Evolutionary conservation across 345 rosid genomes (phyloP).

Genomic region (Camelina hispida): DNA sequence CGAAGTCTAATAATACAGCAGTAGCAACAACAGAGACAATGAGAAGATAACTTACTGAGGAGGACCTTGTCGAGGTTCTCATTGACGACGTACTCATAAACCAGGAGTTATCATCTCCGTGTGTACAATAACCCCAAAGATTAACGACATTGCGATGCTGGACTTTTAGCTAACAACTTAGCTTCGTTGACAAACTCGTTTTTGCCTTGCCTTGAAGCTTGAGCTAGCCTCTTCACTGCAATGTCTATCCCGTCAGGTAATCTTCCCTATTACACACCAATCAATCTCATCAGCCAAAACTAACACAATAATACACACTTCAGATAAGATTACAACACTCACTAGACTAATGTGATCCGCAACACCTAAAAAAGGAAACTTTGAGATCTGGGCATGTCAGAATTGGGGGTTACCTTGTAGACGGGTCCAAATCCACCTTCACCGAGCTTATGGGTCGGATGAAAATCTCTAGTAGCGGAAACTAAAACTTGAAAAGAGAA

Average conservation of each 20-base stretch:
- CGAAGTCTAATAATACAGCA: too few species aligned
- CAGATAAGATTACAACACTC: background rate
- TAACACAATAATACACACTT: background rate
- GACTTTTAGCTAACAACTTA: slow-evolving; percentile 79
- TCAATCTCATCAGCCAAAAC: slow-evolving; percentile 32
- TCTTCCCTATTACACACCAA: slow-evolving; percentile 61
- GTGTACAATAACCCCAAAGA: slow-evolving; percentile 83
- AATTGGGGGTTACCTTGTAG: slow-evolving; percentile 57
- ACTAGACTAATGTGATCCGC: too few species aligned
- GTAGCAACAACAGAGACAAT: too few species aligned
- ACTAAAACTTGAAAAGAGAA: slow-evolving; percentile 70
- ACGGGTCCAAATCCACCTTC: slow-evolving; percentile 99
- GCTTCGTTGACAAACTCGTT: slow-evolving; percentile 91
- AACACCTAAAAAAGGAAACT: slow-evolving; percentile 6
- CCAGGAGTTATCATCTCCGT: slow-evolving; percentile 83
- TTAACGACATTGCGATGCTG: slow-evolving; percentile 96
- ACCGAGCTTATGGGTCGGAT: slow-evolving; percentile 80
- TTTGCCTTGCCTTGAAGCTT: slow-evolving; percentile 78
- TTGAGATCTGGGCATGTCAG: background rate
- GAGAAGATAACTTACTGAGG: slow-evolving; percentile 70
- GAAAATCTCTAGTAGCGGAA: slow-evolving; percentile 80
- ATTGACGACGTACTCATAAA: slow-evolving; percentile 78
- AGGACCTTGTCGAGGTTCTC: slow-evolving; percentile 96
- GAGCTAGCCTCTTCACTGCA: slow-evolving; percentile 94
- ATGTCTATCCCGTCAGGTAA: slow-evolving; percentile 89